phyloP scores from a whole-genome alignment of 805 yeast genomes.

The Cyberlindnera bimundalis region DNA sequence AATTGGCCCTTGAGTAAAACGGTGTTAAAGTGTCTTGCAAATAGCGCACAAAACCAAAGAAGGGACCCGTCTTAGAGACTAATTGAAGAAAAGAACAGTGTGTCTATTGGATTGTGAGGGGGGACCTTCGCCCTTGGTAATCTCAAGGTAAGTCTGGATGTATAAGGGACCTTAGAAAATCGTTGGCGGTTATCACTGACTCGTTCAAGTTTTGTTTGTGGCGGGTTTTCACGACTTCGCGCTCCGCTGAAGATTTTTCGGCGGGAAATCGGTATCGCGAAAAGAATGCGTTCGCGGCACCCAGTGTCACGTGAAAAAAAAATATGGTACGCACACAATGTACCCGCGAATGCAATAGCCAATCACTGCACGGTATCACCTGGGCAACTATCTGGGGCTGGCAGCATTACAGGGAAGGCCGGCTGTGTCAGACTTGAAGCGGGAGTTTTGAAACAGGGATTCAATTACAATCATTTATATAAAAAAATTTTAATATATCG shows the following conservation, averaged over 20 bases:
- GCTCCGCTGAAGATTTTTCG: conserved; percentile 2
- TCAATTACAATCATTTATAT: too few species aligned
- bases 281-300: neutral
- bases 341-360: conserved; percentile 10
- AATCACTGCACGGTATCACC: conserved; percentile 16
- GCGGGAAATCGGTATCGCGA: neutral
- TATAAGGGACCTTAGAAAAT: too few species aligned
- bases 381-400: conserved; percentile 15
- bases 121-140: neutral
- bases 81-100: neutral
- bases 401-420: too few species aligned
- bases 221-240: conserved; percentile 4
- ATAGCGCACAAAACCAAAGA: too few species aligned
- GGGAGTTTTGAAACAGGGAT: too few species aligned
- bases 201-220: conserved; percentile 7
- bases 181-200: conserved; percentile 1
- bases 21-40: too few species aligned
- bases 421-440: too few species aligned
- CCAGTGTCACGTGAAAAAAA: neutral
- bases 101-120: neutral
- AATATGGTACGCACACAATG: conserved; percentile 1
- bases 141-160: neutral
- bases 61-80: too few species aligned
- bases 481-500: too few species aligned
- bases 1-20: too few species aligned